These are phyloP conservation scores for Setaria viridis DNA, from an alignment of 202 grass and related monocot genomes.

Conservation along the genomic window DNA sequence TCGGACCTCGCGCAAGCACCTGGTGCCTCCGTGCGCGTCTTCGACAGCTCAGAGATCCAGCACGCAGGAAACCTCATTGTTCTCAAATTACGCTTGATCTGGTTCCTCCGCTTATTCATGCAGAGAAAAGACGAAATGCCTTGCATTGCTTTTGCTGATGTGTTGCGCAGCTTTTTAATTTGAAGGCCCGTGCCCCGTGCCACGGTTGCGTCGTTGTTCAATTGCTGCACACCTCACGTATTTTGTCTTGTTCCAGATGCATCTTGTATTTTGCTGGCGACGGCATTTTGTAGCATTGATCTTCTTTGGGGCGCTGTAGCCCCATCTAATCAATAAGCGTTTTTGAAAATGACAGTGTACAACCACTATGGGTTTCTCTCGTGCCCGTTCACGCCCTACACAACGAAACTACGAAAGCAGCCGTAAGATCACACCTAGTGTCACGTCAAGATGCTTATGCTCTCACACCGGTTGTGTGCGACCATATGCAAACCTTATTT, in stretches of 20 bases:
- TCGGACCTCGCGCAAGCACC: not conserved
- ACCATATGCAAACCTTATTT: no score
- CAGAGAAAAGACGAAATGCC: not conserved
- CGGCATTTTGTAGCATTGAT: not conserved
- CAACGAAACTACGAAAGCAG: no score
- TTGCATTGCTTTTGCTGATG: not conserved
- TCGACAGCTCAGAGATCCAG: conserved; percentile 27
- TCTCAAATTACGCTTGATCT: not conserved
- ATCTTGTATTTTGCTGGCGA: not conserved
- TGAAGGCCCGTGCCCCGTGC: not conserved
- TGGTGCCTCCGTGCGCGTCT: not conserved
- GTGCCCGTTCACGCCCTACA: no score
- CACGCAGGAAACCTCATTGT: not conserved
- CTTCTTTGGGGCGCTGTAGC: not conserved
- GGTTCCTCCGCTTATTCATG: not conserved
- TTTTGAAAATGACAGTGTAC: no score
- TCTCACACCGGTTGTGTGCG: no score
- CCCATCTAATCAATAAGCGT: no score
- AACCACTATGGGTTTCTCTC: no score
- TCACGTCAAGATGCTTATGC: no score
- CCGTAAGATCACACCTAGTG: no score
- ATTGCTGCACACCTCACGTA: not conserved
- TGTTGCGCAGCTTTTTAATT: conserved; percentile 2
- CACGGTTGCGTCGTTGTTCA: not conserved
- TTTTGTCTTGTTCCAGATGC: not conserved